phyloP scores from a whole-genome alignment of 2,329 filamentous ascomycete species.

The Paradendryphiella salina region DNA sequence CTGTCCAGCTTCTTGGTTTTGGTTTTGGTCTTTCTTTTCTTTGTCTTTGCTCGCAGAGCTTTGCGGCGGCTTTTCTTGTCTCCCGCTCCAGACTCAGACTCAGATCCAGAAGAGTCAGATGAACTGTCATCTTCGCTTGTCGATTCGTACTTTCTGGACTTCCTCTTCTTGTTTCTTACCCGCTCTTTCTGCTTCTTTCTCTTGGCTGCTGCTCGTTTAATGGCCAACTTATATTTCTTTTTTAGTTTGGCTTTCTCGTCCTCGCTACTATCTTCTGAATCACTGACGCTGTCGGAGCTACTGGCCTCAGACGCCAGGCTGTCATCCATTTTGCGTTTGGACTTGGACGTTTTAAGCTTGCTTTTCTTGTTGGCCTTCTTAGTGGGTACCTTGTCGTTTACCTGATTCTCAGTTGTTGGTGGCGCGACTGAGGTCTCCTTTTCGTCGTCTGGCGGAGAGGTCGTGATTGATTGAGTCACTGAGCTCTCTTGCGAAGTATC shows the following conservation, averaged over 20 bases:
- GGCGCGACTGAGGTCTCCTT: slow-evolving; percentile 5
- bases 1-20: slow-evolving; percentile 25
- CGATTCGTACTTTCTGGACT: slow-evolving; percentile 24
- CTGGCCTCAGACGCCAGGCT: slow-evolving; percentile 29
- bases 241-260: slow-evolving; percentile 31
- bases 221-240: slow-evolving; percentile 21
- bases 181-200: slow-evolving; percentile 30
- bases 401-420: slow-evolving; percentile 14
- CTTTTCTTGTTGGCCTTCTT: slow-evolving; percentile 20
- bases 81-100: slow-evolving; percentile 19
- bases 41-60: slow-evolving; percentile 24
- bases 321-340: slow-evolving; percentile 23
- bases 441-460: not conserved
- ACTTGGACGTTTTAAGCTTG: slow-evolving; percentile 22
- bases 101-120: slow-evolving; percentile 21
- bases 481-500: slow-evolving; percentile 19
- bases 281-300: slow-evolving; percentile 23
- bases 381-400: slow-evolving; percentile 5
- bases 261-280: slow-evolving; percentile 25
- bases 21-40: slow-evolving; percentile 24
- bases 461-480: slow-evolving; percentile 10
- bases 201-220: slow-evolving; percentile 19
- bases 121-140: slow-evolving; percentile 24
- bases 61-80: slow-evolving; percentile 22
- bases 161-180: slow-evolving; percentile 29